phyloP scores from a whole-genome alignment of 306 rosid species.

The Prunus dulcis region DNA sequence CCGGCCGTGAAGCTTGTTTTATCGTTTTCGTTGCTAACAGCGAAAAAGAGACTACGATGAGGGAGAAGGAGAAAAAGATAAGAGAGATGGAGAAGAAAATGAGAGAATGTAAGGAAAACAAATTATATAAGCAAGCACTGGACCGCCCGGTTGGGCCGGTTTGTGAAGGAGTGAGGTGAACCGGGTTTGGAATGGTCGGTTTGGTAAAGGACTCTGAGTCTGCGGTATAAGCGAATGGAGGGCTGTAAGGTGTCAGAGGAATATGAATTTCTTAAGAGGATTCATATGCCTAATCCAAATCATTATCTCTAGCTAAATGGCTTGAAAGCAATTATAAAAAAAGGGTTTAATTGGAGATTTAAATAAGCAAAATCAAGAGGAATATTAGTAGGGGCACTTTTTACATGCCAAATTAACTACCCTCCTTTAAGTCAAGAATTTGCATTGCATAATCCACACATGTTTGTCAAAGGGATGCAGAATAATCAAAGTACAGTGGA shows the following conservation, averaged over 20 bases:
- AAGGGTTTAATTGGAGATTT: no score
- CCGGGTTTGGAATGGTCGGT: slow-evolving; percentile 10
- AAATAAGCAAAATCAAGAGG: no score
- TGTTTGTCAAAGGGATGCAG: background rate
- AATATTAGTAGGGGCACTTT: background rate
- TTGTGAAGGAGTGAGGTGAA: background rate
- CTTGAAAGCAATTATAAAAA: no score
- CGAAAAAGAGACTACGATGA: slow-evolving; percentile 24
- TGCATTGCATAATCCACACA: background rate
- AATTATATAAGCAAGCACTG: slow-evolving; percentile 24
- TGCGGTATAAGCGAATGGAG: background rate
- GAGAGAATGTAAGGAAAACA: slow-evolving; percentile 22
- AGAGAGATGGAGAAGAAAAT: slow-evolving; percentile 32
- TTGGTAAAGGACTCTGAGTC: background rate
- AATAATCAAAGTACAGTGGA: no score
- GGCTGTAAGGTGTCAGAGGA: background rate
- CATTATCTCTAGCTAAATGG: background rate
- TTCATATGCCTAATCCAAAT: background rate
- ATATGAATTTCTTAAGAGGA: background rate
- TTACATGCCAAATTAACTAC: background rate
- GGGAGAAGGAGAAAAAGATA: slow-evolving; percentile 40
- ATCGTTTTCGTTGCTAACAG: slow-evolving; percentile 20
- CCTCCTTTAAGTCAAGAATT: background rate
- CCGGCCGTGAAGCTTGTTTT: slow-evolving; percentile 38
- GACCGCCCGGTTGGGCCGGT: slow-evolving; percentile 22